Base-by-base conservation (phyloP, 495 filamentous ascomycete genomes). In the Choiromyces venosus region DNA sequence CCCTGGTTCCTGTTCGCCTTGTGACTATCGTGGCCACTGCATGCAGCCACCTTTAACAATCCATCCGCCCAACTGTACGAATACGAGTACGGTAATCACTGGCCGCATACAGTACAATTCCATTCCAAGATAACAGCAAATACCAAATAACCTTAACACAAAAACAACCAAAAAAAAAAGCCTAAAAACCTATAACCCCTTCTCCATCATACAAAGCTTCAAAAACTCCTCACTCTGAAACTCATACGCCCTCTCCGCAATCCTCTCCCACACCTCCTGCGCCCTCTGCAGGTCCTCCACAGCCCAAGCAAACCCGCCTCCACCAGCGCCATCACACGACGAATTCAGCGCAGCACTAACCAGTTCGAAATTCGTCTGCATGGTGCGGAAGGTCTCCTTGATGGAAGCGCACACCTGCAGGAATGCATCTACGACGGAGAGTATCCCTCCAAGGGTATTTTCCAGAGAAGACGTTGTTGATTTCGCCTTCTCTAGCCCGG, bases 211-310 rank as follows among this genome's bases (percentile, higher is more conserved):
- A 61, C 52, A 61, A 61, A 29, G 25, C 52, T 61, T 61, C 25
- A 61, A 61, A 29, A 61, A 61, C 52, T 61, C 52, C 52, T 61
- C 52, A 61, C 52, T 33, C 25, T 61, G 52, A 61, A 61, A 61
- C 52, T 61, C 52, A 33, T 61, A 33, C 10, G 52, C 52, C 9
- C 25, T 3, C 52, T 61, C 52, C 52, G 52, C 25, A 61, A 61
- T 33, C 25, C 4, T 61, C 52, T 61, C 52, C 52, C 52, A 61
- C 29, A 61, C 52, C 52, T 33, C 52, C 25, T 5, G 33, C 0
- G 52, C 52, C 10, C 25, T 61, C 25, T 16, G 10, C 52, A 61
- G 33, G 52, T 61, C 52, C 52, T 61, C 52, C 4, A 61, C 33
- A 16, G 52, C 52, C 52, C 52, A 61, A 25, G 12, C 29, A 61